Conservation (phyloP, 2,329 filamentous ascomycete species). For the Aspergillus thermomutatus region DNA sequence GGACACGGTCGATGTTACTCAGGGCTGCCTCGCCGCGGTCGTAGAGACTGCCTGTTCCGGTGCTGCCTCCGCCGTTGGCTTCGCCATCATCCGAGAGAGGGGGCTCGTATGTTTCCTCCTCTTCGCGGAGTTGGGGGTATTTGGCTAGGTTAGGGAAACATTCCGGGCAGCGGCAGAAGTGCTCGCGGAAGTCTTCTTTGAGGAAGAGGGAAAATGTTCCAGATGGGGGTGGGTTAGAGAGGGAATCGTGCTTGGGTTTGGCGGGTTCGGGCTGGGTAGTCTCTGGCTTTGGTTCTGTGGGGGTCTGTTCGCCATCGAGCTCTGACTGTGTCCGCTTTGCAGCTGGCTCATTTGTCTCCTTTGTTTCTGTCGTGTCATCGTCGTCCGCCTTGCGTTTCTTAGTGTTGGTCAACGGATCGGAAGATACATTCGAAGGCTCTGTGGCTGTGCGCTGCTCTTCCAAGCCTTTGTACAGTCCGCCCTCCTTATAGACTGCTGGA, state of each 20-base stretch:
- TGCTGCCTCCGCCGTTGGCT: constrained; percentile 46
- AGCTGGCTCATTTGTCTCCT: constrained; percentile 16
- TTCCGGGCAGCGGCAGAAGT: constrained; percentile 75
- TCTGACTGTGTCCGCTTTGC: constrained; percentile 49
- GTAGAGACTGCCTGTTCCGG: constrained; percentile 75
- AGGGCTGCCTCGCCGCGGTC: constrained; percentile 91
- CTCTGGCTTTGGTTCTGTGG: constrained; percentile 9
- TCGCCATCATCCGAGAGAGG: constrained; percentile 69
- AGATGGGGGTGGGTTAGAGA: constrained; percentile 53
- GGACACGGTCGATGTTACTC: constrained; percentile 85
- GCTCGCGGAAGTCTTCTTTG: constrained; percentile 71
- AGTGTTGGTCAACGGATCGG: constrained; percentile 24
- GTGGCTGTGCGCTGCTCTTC: background rate
- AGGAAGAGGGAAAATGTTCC: constrained; percentile 78
- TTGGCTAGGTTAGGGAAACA: constrained; percentile 71
- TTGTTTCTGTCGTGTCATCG: constrained; percentile 34
- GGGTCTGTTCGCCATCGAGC: constrained; percentile 16
- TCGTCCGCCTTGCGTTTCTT: constrained; percentile 67
- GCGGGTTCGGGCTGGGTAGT: constrained; percentile 4
- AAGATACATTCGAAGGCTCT: background rate
- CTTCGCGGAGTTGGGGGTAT: constrained; percentile 81
- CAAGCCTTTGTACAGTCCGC: constrained; percentile 14
- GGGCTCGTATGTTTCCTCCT: constrained; percentile 92
- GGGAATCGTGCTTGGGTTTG: constrained; percentile 56
- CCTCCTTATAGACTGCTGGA: constrained; percentile 59